Evolutionary conservation across 2,329 filamentous ascomycete species (phyloP).

Genomic region (Botrytis elliptica): DNA sequence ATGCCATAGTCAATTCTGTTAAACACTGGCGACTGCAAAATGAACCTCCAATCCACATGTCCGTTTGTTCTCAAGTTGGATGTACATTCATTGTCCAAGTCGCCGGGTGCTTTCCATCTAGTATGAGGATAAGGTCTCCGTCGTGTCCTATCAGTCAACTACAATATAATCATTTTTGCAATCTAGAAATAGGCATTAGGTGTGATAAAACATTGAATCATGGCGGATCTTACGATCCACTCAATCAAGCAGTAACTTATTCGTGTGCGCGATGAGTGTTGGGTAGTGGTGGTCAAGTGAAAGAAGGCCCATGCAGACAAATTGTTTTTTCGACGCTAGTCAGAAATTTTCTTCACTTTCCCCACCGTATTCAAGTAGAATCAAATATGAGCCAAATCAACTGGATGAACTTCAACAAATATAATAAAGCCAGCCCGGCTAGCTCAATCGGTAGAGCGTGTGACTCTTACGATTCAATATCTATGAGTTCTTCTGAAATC

Average conservation of each 20-base stretch:
- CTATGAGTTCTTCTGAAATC: conserved; percentile 13
- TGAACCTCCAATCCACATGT: neutral
- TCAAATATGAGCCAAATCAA: neutral
- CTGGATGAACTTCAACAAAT: neutral
- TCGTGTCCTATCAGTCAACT: neutral
- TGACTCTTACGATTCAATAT: conserved; percentile 31
- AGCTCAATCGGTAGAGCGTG: conserved; percentile 40
- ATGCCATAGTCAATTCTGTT: neutral
- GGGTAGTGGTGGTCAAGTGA: neutral
- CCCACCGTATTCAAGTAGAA: neutral
- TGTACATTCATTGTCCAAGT: neutral
- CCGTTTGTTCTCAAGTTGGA: neutral
- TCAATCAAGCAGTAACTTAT: neutral
- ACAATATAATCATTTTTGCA: neutral
- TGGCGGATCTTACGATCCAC: neutral
- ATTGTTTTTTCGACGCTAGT: neutral
- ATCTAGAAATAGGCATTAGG: too few species aligned
- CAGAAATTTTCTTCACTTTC: conserved; percentile 7
- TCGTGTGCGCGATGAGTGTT: neutral
- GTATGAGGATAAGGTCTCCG: too few species aligned
- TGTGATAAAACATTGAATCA: neutral
- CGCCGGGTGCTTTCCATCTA: neutral
- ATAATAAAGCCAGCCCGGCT: conserved; percentile 27
- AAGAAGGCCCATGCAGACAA: neutral
- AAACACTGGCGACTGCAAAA: neutral